A percentile compares a stretch with the other conserved stretches of the same genome.
These are phyloP conservation scores for Magnusiomyces sp. DNA, from an alignment of 1,139 yeast species.

Conservation along the genomic window DNA sequence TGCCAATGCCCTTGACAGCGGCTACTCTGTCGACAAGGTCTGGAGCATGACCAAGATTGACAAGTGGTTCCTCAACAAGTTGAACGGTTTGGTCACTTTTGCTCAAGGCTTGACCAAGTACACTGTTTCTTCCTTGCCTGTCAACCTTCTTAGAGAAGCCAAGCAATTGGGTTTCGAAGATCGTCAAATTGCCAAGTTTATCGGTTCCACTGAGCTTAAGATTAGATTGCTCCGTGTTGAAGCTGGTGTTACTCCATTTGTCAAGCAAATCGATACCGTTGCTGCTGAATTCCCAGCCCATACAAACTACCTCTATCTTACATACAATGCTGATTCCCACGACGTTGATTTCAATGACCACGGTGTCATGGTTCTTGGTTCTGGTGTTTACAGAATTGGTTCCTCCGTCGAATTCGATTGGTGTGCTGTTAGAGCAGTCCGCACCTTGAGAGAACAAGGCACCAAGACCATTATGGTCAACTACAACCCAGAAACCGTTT, in stretches of 20 bases:
- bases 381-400: conserved; percentile 98
- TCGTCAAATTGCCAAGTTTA: conserved; percentile 76
- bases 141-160: conserved; percentile 63
- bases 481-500: conserved; percentile 97
- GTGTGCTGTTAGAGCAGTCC: conserved; percentile 97
- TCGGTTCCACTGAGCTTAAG: conserved; percentile 61
- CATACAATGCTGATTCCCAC: conserved; percentile 83
- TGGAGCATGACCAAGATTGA: conserved; percentile 89
- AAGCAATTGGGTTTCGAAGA: conserved; percentile 94
- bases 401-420: conserved; percentile 98
- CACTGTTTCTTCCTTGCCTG: conserved; percentile 52
- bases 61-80: conserved; percentile 90
- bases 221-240: conserved; percentile 44
- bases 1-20: conserved; percentile 82
- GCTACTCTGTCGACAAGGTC: conserved; percentile 82
- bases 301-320: conserved; percentile 91
- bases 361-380: conserved; percentile 91
- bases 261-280: conserved; percentile 91
- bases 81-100: conserved; percentile 62
- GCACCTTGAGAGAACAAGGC: conserved; percentile 83
- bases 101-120: conserved; percentile 54
- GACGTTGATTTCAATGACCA: conserved; percentile 82
- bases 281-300: conserved; percentile 99
- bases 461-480: conserved; percentile 92
- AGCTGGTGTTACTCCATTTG: conserved; percentile 75